These are phyloP conservation scores for Saccharomycopsis lassenensis DNA, from an alignment of 805 yeast species.

Conservation along the genomic window DNA sequence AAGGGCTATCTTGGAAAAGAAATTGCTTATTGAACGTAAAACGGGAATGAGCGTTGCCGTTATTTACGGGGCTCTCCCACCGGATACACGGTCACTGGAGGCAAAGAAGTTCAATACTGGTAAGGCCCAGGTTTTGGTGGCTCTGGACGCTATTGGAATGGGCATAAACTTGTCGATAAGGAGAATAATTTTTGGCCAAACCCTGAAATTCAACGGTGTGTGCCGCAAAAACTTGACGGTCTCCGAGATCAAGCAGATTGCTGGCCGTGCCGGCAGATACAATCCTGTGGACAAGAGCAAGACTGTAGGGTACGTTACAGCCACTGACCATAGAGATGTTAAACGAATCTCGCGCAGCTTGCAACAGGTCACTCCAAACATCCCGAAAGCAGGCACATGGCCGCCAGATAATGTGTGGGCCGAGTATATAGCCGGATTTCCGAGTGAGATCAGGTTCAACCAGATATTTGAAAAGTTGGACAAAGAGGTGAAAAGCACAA, in stretches of 20 bases:
- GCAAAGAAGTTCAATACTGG: slow-evolving; percentile 74
- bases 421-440: slow-evolving; percentile 50
- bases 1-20: slow-evolving; percentile 53
- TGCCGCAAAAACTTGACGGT: slow-evolving; percentile 36
- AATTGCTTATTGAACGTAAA: slow-evolving; percentile 53
- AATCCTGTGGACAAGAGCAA: slow-evolving; percentile 22
- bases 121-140: slow-evolving; percentile 70
- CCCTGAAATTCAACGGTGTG: slow-evolving; percentile 61
- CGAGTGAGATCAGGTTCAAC: slow-evolving; percentile 36
- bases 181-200: slow-evolving; percentile 63
- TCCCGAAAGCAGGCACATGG: slow-evolving; percentile 59
- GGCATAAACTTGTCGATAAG: slow-evolving; percentile 82
- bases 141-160: slow-evolving; percentile 98
- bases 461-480: slow-evolving; percentile 40
- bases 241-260: slow-evolving; percentile 81
- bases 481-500: slow-evolving; percentile 25
- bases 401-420: slow-evolving; percentile 70
- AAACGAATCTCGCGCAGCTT: neutral
- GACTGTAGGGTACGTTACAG: slow-evolving; percentile 12
- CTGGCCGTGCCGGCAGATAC: slow-evolving; percentile 91
- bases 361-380: neutral
- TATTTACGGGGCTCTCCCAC: slow-evolving; percentile 91
- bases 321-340: too few relatives aligned
- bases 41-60: slow-evolving; percentile 71
- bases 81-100: slow-evolving; percentile 83